Evolutionary conservation across 2,329 filamentous ascomycete genomes (phyloP), one percentile per base, ranked within the genome.

Genomic region (Zopfia rhizophila): DNA sequence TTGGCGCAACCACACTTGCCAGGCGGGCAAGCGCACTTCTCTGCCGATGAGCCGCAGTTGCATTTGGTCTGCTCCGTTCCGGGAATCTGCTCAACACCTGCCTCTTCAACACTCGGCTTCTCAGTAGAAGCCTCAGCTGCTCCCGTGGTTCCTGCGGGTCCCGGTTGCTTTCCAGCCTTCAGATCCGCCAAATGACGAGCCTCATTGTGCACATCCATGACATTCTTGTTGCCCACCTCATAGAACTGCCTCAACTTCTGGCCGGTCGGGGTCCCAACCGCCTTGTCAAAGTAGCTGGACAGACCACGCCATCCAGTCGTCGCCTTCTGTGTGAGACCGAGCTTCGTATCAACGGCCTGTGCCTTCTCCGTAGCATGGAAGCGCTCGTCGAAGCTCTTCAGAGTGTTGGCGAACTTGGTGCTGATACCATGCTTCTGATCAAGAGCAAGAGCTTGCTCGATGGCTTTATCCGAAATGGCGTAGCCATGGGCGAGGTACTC

Each of bases 401-500:
- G 83, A 23, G 88, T 89, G 53, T 73, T 78, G 53, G 90, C 85
- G 82, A 99, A 99, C 61, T 87, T 86, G 66, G 72, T 79, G 47
- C 88, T 89, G 65, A 97, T 86, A 58, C 90, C 90, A 75, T 97
- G 92, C 77, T 93, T 88, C 70, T 89, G 79, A 78, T 99, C 94
- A 38, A 97, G 85, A 21, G 90, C 84, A 65, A 99, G 89, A 53
- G 91, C 93, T 53, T 83, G 83, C 77, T 94, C 83, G 60, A 96
- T 87, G 38, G 90, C 89, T 45, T 82, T 78, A 68, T 89, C 86
- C 51, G 83, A 91, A 56, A 97, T 81, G 27, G 86, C 83, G 77
- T 99, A 99, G 60, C 94, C 94, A 65, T 97, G 91, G 8, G 94
- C 92, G 23, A 99, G 88, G 75, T 97, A 97, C 78, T 99, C 94